Base-by-base conservation (phyloP, 2,329 filamentous ascomycete species). In the Thielaviopsis euricoi region DNA sequence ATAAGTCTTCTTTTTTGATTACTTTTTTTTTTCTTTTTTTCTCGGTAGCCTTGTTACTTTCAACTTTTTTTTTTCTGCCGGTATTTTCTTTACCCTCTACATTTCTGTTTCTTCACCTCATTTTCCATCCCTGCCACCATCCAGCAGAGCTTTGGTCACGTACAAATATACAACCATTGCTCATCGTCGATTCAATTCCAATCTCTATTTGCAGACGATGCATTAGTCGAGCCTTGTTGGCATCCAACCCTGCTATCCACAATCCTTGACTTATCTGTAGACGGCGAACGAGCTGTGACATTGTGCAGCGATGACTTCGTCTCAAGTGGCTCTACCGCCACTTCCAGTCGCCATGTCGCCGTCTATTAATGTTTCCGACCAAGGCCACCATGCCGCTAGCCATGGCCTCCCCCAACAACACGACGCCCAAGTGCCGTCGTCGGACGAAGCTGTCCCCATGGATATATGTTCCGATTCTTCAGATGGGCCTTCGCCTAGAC, bases 281-380 rank as follows among this genome's bases (percentile, higher is more conserved):
- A 33, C 49, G 58, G 55, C 58, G 58, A 60, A 60, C 52, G 58
- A 60, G 58, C 58, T 60, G 55, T 51, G 48, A 29, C 55, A 17
- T 15, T 52, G 55, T 43, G 51, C 58, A 60, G 58, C 55, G 58
- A 60, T 60, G 58, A 60, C 58, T 60, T 60, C 58, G 58, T 57
- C 58, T 29, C 58, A 60, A 40, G 46, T 58, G 55, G 58, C 40
- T 55, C 55, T 50, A 55, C 58, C 37, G 55, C 46, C 57, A 33
- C 48, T 58, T 43, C 37, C 58, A 50, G 51, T 60, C 10, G 33
- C 58, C 12, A 57, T 57, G 52, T 43, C 58, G 40, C 55, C 54
- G 51, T 43, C 37, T 43, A 37, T 55, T 7, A 46, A 53, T 17
- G 37, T 37, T 57, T 57, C 55, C 49, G 55, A 57, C n/a, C 52